phyloP scores from a whole-genome alignment of 768 basidiomycete genomes.

The Gyrodon lividus region DNA sequence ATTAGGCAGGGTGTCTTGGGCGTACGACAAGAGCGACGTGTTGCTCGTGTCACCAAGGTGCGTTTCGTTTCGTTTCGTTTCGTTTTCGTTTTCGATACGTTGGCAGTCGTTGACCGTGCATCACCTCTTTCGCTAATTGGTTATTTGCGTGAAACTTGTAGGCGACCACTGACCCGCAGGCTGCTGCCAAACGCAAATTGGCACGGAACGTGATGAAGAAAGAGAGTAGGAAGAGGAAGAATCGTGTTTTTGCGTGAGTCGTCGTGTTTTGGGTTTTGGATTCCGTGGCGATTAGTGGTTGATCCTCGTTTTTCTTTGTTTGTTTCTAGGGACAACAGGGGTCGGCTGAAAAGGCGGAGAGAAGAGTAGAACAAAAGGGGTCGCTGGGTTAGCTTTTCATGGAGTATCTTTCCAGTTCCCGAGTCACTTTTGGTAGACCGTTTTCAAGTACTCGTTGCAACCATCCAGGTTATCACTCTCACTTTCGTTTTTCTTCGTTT shows the following conservation, averaged over 20 bases:
- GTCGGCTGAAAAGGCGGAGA: conserved; percentile 46
- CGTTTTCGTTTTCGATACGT: too few relatives aligned
- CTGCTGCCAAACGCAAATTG: conserved; percentile 70
- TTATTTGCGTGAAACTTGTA: conserved; percentile 37
- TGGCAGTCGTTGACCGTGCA: too few relatives aligned
- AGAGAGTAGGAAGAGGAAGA: conserved; percentile 82
- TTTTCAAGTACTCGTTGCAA: too few relatives aligned
- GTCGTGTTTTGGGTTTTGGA: neutral
- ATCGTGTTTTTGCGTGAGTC: conserved; percentile 56
- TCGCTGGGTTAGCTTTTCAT: too few relatives aligned
- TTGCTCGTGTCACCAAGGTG: conserved; percentile 52
- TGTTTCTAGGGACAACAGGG: conserved; percentile 44
- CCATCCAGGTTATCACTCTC: too few relatives aligned
- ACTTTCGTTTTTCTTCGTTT: neutral
- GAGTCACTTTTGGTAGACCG: too few relatives aligned
- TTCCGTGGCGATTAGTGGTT: too few relatives aligned
- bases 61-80: conserved; percentile 9
- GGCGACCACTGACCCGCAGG: conserved; percentile 70
- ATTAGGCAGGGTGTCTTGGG: conserved; percentile 71
- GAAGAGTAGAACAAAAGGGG: conserved; percentile 20
- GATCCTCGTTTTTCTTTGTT: neutral
- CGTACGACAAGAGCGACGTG: conserved; percentile 71
- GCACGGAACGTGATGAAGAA: conserved; percentile 77
- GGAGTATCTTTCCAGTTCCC: neutral
- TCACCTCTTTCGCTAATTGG: neutral